Evolutionary conservation across 306 rosid species (phyloP).

Genomic region (Glycyrrhiza uralensis): DNA sequence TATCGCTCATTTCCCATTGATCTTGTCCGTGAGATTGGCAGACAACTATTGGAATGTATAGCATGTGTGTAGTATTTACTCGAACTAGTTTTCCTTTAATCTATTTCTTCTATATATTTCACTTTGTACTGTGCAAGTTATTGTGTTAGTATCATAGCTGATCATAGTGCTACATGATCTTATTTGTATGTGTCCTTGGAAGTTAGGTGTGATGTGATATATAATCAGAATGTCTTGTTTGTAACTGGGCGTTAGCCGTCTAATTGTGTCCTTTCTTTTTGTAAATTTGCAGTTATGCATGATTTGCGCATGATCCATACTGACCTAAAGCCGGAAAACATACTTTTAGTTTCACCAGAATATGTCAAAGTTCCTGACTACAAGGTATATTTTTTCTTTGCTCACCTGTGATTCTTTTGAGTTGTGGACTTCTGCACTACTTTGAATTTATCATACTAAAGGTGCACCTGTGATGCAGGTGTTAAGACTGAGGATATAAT

Average conservation of each 20-base stretch:
- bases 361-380: constrained; percentile 78
- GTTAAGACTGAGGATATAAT: neutral
- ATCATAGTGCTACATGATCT: neutral
- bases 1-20: constrained; percentile 99
- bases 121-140: neutral
- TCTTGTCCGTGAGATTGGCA: constrained; percentile 98
- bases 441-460: neutral
- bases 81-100: constrained; percentile 39
- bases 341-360: constrained; percentile 67
- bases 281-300: constrained; percentile 77
- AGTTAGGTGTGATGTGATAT: neutral
- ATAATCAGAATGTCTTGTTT: neutral
- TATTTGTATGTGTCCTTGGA: neutral
- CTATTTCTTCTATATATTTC: neutral
- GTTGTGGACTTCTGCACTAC: neutral
- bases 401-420: too few relatives aligned
- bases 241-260: neutral
- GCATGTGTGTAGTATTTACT: constrained; percentile 98
- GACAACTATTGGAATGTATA: constrained; percentile 99
- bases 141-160: neutral
- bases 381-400: constrained; percentile 27
- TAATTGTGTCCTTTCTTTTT: neutral
- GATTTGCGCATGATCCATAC: constrained; percentile 82
- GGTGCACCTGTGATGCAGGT: neutral
- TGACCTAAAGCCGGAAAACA: constrained; percentile 91